Evolutionary conservation across 2,329 filamentous ascomycete genomes (phyloP).

Genomic region (Aspergillus sp.): DNA sequence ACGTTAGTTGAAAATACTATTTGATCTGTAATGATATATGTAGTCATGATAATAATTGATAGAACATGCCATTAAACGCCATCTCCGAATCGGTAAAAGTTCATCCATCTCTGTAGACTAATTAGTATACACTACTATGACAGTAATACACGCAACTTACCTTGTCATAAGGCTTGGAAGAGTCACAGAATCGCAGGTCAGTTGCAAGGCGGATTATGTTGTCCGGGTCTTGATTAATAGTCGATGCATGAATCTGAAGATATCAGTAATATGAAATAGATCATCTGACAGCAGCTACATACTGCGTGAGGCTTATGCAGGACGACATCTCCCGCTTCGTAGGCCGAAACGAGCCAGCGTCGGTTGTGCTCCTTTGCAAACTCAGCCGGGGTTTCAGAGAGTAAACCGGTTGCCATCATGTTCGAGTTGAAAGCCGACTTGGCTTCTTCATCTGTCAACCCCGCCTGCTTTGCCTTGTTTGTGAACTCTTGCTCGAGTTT

Average conservation of each 20-base stretch:
- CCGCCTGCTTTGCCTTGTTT: constrained; percentile 43
- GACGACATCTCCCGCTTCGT: constrained; percentile 51
- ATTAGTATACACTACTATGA: not conserved
- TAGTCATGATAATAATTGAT: not conserved
- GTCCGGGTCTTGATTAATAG: constrained; percentile 49
- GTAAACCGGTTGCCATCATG: constrained; percentile 53
- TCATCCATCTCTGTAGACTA: constrained; percentile 32
- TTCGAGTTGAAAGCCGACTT: constrained; percentile 53
- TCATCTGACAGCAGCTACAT: constrained; percentile 2
- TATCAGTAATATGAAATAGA: not conserved
- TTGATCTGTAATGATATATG: not conserved
- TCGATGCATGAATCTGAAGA: constrained; percentile 53
- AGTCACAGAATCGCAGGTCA: constrained; percentile 53
- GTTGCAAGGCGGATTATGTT: constrained; percentile 53
- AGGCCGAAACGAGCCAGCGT: constrained; percentile 50
- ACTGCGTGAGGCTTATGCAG: constrained; percentile 36
- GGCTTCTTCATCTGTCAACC: constrained; percentile 50
- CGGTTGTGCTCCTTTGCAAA: constrained; percentile 39
- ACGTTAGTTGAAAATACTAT: no score
- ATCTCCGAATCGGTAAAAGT: constrained; percentile 33
- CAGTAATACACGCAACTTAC: constrained; percentile 9
- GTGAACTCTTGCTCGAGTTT: constrained; percentile 43
- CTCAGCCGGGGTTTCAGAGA: constrained; percentile 47
- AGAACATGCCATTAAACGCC: constrained; percentile 17
- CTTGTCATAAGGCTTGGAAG: constrained; percentile 48